Base-by-base conservation (phyloP, 2,329 filamentous ascomycete genomes). In the Pyrenophora tritici-repentis region DNA sequence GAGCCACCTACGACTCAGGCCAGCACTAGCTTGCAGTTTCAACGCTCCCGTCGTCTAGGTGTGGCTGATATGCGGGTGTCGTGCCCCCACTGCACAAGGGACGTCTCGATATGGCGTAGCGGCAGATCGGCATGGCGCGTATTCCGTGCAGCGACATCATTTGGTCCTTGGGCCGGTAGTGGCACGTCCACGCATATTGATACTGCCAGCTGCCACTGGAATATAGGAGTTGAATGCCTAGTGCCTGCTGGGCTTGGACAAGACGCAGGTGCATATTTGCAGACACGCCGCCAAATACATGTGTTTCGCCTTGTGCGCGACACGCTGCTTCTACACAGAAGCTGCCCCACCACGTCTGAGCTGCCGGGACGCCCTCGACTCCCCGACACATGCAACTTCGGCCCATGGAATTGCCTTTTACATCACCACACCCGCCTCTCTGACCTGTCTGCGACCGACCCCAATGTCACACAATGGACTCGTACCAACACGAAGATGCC, bases 401-500 rank as follows among this genome's bases (percentile, higher is more conserved):
- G 35, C 50, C 7, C 36, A 39, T 42, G 43, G 37, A 59, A 45
- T 34, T 36, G 31, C 39, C 41, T 22, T 36, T 22, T 8, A 7
- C 18, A 39, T 6, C 43, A 13, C 49, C 42, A 29, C 22, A 49
- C 34, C 22, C 24, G 6, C 31, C 13, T 12, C 14, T 31, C 26
- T 26, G 17, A 24, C 31, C 37, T 22, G 12, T 26, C 7, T 20
- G 32, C 34, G 13, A 13, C 47, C 42, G 9, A 36, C 45, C 47
- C 51, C 65, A 63, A 71, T 71, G 68, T 58, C 48, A 56, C 63
- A 67, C 58, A 50, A 73, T 73, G 70, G 71, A 73, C 47, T 63
- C 67, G 32, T 60, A 70, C 38, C 61, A 64, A 56, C 60, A 64
- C 56, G 70, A 74, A 47, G 66, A 68, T 61, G 67, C 61, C 65